phyloP scores from a whole-genome alignment of 2,329 filamentous ascomycete species.

The Verticillium nonalfalfae region DNA sequence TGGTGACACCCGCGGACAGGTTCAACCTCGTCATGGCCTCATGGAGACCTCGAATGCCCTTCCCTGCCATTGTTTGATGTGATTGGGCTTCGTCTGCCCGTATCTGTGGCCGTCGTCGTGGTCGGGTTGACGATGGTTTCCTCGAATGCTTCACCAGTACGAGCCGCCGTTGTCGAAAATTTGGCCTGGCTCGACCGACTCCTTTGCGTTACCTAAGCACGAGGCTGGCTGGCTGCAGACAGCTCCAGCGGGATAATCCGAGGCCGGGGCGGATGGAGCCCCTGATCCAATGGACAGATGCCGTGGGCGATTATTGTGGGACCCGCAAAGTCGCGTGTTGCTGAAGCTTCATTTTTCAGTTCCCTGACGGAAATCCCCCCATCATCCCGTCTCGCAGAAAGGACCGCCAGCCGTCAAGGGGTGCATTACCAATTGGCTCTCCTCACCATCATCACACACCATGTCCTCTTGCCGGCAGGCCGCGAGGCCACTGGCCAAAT shows the following conservation, averaged over 20 bases:
- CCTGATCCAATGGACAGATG: background rate
- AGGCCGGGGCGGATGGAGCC: background rate
- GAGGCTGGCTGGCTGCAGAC: background rate
- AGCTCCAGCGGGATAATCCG: background rate
- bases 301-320: background rate
- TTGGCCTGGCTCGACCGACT: background rate
- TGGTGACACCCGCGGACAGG: slow-evolving; percentile 34
- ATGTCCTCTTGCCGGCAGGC: slow-evolving; percentile 58
- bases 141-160: background rate
- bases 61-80: slow-evolving; percentile 32
- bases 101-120: background rate
- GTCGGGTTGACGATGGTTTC: background rate
- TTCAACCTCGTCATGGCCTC: slow-evolving; percentile 47
- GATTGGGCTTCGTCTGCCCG: background rate
- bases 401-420: background rate
- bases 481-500: slow-evolving; percentile 48
- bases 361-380: background rate
- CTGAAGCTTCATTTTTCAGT: slow-evolving; percentile 1
- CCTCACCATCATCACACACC: slow-evolving; percentile 10
- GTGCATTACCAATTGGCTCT: background rate
- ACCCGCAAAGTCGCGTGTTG: slow-evolving; percentile 2
- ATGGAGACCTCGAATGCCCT: slow-evolving; percentile 40
- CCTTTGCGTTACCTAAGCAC: background rate
- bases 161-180: background rate
- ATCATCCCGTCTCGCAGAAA: background rate